Percentiles rank a stretch among this genome's conserved stretches.
These are phyloP conservation scores for Kwoniella sp. DNA, from an alignment of 768 basidiomycete species.

Conservation along the genomic window DNA sequence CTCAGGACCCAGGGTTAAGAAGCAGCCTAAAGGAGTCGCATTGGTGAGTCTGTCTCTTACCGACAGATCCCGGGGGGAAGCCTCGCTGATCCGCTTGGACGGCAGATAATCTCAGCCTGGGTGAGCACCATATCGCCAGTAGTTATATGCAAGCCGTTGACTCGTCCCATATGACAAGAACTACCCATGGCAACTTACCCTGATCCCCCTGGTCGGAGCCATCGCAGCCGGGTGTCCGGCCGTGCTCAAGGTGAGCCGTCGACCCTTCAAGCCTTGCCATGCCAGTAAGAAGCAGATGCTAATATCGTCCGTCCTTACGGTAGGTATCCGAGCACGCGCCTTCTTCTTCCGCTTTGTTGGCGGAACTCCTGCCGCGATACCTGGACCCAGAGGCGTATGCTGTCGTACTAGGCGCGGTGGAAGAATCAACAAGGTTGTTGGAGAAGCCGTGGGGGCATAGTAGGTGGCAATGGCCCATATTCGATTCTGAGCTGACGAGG, in stretches of 20 bases:
- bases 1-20: constrained; percentile 40
- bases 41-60: constrained; percentile 22
- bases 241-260: constrained; percentile 41
- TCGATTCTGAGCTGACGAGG: background rate
- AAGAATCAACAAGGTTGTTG: constrained; percentile 39
- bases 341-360: constrained; percentile 35
- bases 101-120: constrained; percentile 47
- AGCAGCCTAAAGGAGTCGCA: constrained; percentile 47
- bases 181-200: constrained; percentile 42
- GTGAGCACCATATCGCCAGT: no score
- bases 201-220: constrained; percentile 44
- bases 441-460: constrained; percentile 49
- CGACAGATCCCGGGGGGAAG: background rate
- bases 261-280: background rate
- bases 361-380: constrained; percentile 38
- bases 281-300: background rate
- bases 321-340: constrained; percentile 48
- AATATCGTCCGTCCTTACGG: background rate
- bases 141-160: no score
- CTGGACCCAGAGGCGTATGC: constrained; percentile 44
- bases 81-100: background rate
- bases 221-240: constrained; percentile 50
- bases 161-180: constrained; percentile 27
- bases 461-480: constrained; percentile 8
- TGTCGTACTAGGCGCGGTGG: constrained; percentile 41